phyloP scores from a whole-genome alignment of 345 rosid genomes.

The Gossypium rotundifolium region DNA sequence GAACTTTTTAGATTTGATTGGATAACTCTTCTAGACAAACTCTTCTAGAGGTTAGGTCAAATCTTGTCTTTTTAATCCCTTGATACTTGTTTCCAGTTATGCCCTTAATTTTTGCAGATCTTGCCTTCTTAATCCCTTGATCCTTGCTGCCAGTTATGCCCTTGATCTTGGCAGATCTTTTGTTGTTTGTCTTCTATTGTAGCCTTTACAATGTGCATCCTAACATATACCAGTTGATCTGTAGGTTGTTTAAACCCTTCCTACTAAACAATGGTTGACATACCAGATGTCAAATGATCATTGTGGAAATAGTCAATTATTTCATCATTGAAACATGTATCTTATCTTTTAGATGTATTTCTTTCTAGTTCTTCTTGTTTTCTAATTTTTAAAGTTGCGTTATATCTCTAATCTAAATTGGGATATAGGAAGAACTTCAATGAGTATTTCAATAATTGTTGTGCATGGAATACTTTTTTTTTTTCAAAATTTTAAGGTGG shows the following conservation, averaged over 20 bases:
- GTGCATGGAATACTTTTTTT: not conserved
- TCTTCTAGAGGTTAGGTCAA: no score
- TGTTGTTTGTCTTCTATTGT: no score
- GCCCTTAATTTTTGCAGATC: no score
- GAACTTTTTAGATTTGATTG: no score
- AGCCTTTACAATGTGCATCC: no score
- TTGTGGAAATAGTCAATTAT: not conserved
- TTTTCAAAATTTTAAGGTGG: not conserved
- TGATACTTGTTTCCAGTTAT: no score
- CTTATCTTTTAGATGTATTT: not conserved
- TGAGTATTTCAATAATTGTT: not conserved
- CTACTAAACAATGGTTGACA: not conserved
- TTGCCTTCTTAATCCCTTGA: no score
- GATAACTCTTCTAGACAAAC: no score
- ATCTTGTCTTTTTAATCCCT: no score
- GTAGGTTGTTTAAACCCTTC: not conserved
- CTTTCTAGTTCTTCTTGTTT: not conserved
- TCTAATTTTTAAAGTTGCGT: not conserved
- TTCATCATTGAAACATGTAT: not conserved
- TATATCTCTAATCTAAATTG: not conserved
- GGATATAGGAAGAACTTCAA: not conserved
- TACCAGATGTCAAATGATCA: not conserved
- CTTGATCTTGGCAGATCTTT: no score
- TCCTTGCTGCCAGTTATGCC: no score
- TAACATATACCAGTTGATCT: no score